Base-by-base conservation (phyloP, 2,329 filamentous ascomycete species). In the Ophiocordyceps camponoti-floridani region DNA sequence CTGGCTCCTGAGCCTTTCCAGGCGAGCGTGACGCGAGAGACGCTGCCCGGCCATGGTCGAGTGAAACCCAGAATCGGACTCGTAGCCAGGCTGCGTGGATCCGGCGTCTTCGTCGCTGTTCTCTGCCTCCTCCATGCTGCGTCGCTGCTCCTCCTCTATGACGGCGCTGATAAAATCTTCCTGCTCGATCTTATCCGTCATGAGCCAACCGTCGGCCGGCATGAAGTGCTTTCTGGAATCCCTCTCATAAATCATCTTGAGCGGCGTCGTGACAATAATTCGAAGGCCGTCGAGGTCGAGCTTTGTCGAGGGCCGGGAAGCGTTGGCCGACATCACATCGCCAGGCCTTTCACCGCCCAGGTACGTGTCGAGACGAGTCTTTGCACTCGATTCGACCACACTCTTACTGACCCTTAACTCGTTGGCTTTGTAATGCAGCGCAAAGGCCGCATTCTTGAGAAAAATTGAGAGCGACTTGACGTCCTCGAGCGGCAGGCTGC, bases 161-260 rank as follows among this genome's bases (percentile, higher is more conserved):
- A 96, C 88, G 2, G 84, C 82, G 9, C 77, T 72, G 41, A 94
- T 82, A 55, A 96, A 96, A 0, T 82, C 77, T 49, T 82, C 79
- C 80, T 94, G 91, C 54, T 95, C 83, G 46, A 96, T 84, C 48
- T 78, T 81, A 1, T 68, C 69, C 2, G 83, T 91, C 88, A 96
- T 96, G 33, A 96, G 69, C 91, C 91, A 98, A 58, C 94, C 88
- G 43, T 78, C 75, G n/a, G 71, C 64, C 2, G 86, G 82, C 19
- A 96, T 64, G 56, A 96, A 96, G 28, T 75, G 79, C 19, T 88
- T 77, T 47, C 91, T 73, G 8, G 91, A 98, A 60, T 96, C 89
- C 58, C 89, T 73, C 61, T 95, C 88, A 57, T 96, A 95, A 9
- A 95, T 67, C 72, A 93, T 89, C 46, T 82, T 80, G 56, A 95